phyloP scores from a whole-genome alignment of 257 asterid species.

The Solanum lycopersicoides region DNA sequence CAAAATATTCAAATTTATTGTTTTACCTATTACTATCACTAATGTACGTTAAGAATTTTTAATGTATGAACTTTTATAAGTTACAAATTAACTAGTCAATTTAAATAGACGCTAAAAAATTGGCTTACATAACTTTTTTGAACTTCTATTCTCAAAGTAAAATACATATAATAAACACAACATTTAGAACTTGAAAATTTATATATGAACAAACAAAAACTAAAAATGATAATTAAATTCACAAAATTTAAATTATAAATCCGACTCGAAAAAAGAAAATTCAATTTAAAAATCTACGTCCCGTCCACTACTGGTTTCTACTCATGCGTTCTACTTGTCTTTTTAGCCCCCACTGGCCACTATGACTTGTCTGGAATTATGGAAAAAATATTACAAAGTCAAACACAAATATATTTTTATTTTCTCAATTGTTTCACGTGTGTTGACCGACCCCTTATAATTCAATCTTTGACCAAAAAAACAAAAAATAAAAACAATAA shows the following conservation, averaged over 20 bases:
- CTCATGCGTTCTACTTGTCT: background rate
- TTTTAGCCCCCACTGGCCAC: background rate
- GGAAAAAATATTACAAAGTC: background rate
- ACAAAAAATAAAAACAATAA: background rate
- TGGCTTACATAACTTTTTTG: background rate
- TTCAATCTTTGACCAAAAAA: background rate
- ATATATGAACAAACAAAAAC: background rate
- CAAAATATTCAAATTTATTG: background rate
- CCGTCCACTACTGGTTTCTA: background rate
- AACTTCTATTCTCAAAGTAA: too few relatives aligned
- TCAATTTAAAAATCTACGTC: background rate
- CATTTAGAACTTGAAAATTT: background rate
- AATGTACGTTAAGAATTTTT: too few relatives aligned
- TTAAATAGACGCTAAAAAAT: background rate
- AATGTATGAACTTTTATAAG: too few relatives aligned
- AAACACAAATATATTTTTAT: background rate
- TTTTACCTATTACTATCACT: background rate
- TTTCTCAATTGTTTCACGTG: background rate
- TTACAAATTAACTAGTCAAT: background rate
- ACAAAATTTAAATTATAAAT: background rate
- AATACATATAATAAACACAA: background rate
- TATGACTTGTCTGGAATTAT: background rate
- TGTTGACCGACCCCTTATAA: background rate
- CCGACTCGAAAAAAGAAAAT: accelerated
- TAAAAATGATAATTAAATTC: background rate